These are phyloP conservation scores for Psidium guajava DNA, from an alignment of 345 rosid genomes.

Conservation along the genomic window DNA sequence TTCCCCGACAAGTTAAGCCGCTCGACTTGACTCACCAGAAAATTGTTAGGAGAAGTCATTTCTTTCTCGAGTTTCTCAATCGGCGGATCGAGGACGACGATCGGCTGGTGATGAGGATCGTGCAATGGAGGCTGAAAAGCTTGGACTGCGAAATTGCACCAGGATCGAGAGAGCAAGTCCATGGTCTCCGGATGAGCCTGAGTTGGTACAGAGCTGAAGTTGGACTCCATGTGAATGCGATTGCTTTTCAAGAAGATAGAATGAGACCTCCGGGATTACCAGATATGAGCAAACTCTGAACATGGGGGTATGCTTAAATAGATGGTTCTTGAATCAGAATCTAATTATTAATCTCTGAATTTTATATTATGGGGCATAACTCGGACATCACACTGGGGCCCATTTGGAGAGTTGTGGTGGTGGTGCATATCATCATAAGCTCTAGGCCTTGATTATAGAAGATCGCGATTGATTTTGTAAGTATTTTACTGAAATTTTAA, in stretches of 20 bases:
- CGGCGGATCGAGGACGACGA: slow-evolving; percentile 12
- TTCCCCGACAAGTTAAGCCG: background rate
- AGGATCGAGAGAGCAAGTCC: slow-evolving; percentile 80
- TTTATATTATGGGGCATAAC: background rate
- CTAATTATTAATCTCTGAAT: background rate
- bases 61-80: slow-evolving; percentile 32
- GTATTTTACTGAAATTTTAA: background rate
- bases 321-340: background rate
- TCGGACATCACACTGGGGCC: background rate
- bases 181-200: slow-evolving; percentile 85
- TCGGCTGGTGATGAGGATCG: slow-evolving; percentile 20
- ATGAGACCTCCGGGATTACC: background rate
- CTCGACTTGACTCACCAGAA: slow-evolving; percentile 28
- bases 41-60: slow-evolving; percentile 14
- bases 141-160: slow-evolving; percentile 90
- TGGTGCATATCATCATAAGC: background rate
- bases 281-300: background rate
- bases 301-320: slow-evolving; percentile 5
- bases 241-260: background rate
- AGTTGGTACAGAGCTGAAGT: slow-evolving; percentile 39
- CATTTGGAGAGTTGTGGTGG: background rate
- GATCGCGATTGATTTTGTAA: background rate
- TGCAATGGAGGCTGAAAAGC: slow-evolving; percentile 42
- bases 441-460: background rate
- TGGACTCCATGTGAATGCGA: slow-evolving; percentile 17